phyloP scores from a whole-genome alignment of 805 yeast genomes.

The Scheffersomyces amazonensis region DNA sequence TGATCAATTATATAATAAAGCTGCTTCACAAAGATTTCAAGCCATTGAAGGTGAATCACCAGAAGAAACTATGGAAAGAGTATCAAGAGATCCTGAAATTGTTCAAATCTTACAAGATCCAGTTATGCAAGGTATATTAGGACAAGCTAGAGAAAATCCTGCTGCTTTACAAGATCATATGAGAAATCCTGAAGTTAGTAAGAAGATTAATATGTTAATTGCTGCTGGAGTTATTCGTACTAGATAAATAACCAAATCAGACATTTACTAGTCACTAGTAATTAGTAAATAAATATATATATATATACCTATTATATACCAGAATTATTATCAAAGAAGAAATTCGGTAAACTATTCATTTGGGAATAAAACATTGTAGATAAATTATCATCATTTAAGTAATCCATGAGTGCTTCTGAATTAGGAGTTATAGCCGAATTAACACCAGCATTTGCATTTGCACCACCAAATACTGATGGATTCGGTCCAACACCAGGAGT shows the following conservation, averaged over 20 bases:
- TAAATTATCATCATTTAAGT: constrained; percentile 19
- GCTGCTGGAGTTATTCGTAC: constrained; percentile 98
- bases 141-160: constrained; percentile 92
- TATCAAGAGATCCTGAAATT: constrained; percentile 90
- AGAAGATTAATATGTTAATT: constrained; percentile 82
- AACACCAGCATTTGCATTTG: background rate
- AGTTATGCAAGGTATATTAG: constrained; percentile 90
- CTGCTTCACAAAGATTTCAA: constrained; percentile 74
- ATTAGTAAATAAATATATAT: constrained; percentile 55
- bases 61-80: constrained; percentile 90
- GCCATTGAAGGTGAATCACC: constrained; percentile 86
- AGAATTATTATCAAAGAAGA: constrained; percentile 34
- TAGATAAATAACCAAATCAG: constrained; percentile 40
- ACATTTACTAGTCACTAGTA: no score
- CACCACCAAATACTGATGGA: background rate
- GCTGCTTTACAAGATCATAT: constrained; percentile 97
- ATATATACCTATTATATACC: constrained; percentile 11
- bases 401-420: constrained; percentile 11
- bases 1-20: constrained; percentile 76
- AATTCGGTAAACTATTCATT: constrained; percentile 32
- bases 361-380: constrained; percentile 20
- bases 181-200: constrained; percentile 90
- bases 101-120: constrained; percentile 88
- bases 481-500: background rate
- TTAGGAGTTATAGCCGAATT: constrained; percentile 6